Evolutionary conservation across 1,284 basidiomycete genomes (phyloP).

Genomic region (Marasmius tenuissimus): DNA sequence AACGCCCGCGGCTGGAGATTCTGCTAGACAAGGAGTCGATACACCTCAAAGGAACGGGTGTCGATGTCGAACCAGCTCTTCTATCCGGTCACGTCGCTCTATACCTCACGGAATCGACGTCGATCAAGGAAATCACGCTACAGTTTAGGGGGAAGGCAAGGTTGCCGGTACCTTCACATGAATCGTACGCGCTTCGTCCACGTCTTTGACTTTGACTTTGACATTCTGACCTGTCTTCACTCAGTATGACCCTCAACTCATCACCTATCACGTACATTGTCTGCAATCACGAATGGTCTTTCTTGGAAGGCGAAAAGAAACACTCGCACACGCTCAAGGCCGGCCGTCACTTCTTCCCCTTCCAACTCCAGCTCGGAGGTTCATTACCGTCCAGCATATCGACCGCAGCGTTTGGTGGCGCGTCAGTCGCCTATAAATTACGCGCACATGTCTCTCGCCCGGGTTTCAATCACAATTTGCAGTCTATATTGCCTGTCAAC

Average conservation of each 20-base stretch:
- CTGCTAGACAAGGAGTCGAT: constrained; percentile 70
- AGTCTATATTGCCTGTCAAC: constrained; percentile 59
- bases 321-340: constrained; percentile 87
- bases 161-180: constrained; percentile 61
- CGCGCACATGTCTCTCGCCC: constrained; percentile 79
- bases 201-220: constrained; percentile 15
- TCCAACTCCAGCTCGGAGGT: constrained; percentile 81
- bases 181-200: constrained; percentile 54
- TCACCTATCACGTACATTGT: constrained; percentile 64
- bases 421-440: constrained; percentile 82
- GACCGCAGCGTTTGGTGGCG: constrained; percentile 58
- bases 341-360: constrained; percentile 86
- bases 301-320: constrained; percentile 76
- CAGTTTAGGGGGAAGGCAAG: constrained; percentile 83
- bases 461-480: constrained; percentile 74
- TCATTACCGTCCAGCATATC: constrained; percentile 77
- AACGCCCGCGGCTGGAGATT: constrained; percentile 69
- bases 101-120: constrained; percentile 76
- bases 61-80: constrained; percentile 78
- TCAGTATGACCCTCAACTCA: constrained; percentile 41
- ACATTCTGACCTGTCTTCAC: constrained; percentile 18
- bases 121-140: constrained; percentile 85
- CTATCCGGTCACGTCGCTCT: constrained; percentile 79
- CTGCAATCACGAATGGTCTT: constrained; percentile 87
- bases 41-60: constrained; percentile 76